Percentiles rank a stretch among this genome's conserved stretches.
phyloP scores from a whole-genome alignment of 116 monocot species.

The Papilionanthe hybrid region DNA sequence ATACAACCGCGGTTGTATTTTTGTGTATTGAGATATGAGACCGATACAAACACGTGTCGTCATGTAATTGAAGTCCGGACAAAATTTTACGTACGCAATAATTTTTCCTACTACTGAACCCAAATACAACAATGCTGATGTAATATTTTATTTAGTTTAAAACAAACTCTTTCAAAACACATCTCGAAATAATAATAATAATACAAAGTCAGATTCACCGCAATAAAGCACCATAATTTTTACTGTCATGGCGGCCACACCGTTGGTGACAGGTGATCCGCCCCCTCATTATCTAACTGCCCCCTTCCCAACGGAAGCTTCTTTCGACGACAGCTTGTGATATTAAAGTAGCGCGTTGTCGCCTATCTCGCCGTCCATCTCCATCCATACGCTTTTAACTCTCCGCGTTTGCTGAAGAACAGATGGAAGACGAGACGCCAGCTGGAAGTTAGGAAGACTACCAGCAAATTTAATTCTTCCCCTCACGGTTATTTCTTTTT shows the following conservation, averaged over 20 bases:
- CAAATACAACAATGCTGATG: too few species aligned
- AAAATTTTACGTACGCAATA: too few species aligned
- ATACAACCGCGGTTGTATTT: too few species aligned
- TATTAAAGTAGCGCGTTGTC: neutral
- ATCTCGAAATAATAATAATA: too few species aligned
- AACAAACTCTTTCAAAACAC: too few species aligned
- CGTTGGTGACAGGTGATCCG: conserved; percentile 1
- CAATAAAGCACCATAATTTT: too few species aligned
- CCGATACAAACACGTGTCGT: too few species aligned
- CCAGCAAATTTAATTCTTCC: neutral
- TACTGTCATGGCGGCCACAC: neutral
- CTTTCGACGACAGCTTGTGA: neutral
- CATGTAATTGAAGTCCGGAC: too few species aligned
- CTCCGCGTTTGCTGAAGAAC: neutral
- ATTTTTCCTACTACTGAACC: too few species aligned
- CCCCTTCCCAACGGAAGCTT: neutral
- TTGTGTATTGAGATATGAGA: too few species aligned
- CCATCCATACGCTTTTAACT: neutral
- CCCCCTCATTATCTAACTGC: neutral
- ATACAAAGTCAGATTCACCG: too few species aligned
- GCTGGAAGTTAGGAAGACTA: neutral
- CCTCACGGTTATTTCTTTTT: neutral
- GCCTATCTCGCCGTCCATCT: neutral
- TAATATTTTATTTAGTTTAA: too few species aligned
- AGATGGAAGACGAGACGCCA: neutral